A percentile compares a stretch with the other conserved stretches of the same genome.
phyloP scores from a whole-genome alignment of 495 filamentous ascomycete species.

The Cercophora sp. region DNA sequence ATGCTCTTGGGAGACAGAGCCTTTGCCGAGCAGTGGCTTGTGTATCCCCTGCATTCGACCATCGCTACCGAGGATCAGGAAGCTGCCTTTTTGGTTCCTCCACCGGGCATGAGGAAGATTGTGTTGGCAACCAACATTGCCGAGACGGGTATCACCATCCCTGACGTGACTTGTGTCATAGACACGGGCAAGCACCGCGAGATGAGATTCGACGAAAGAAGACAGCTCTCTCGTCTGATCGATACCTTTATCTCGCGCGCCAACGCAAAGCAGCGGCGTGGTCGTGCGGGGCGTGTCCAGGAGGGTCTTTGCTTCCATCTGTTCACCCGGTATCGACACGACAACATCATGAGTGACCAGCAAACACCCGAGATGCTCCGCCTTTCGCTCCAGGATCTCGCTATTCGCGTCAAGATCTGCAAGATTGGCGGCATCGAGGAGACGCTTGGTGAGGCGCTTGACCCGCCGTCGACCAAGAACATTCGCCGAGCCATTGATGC shows the following conservation, averaged over 20 bases:
- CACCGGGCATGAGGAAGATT: slow-evolving; percentile 77
- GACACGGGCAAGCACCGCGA: slow-evolving; percentile 95
- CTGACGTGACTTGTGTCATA: slow-evolving; percentile 91
- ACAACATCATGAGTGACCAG: slow-evolving; percentile 73
- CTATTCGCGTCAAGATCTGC: slow-evolving; percentile 95
- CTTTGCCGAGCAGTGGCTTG: slow-evolving; percentile 68
- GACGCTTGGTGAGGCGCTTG: slow-evolving; percentile 82
- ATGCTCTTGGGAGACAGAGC: slow-evolving; percentile 66
- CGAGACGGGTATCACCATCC: slow-evolving; percentile 95
- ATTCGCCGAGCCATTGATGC: slow-evolving; percentile 89
- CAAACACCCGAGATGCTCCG: slow-evolving; percentile 95
- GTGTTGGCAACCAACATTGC: slow-evolving; percentile 96
- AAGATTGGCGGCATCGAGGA: slow-evolving; percentile 88
- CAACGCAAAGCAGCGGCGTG: slow-evolving; percentile 90
- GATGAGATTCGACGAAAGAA: slow-evolving; percentile 89
- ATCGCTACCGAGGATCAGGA: slow-evolving; percentile 97
- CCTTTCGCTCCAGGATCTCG: slow-evolving; percentile 87
- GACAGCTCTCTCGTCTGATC: slow-evolving; percentile 82
- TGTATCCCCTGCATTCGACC: slow-evolving; percentile 86
- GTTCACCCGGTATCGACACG: slow-evolving; percentile 84
- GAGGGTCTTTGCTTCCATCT: slow-evolving; percentile 92
- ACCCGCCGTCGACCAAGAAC: slow-evolving; percentile 85
- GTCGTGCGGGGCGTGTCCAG: slow-evolving; percentile 93
- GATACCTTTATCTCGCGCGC: slow-evolving; percentile 91
- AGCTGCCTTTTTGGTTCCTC: slow-evolving; percentile 80